phyloP scores from a whole-genome alignment of 2,329 filamentous ascomycete genomes.

The Aspergillus alliaceus region DNA sequence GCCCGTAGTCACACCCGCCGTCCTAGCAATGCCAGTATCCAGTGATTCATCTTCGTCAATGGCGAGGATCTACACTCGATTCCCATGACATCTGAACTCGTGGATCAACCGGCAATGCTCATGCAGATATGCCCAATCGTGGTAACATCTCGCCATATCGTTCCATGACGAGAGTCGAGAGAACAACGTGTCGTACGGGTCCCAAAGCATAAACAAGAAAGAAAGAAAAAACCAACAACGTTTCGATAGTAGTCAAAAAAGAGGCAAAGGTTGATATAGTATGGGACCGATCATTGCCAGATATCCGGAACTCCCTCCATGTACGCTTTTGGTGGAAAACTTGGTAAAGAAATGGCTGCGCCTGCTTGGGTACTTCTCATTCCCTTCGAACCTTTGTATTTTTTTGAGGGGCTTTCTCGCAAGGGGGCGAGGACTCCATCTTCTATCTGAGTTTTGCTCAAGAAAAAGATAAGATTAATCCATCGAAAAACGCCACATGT shows the following conservation, averaged over 20 bases:
- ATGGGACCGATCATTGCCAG: conserved; percentile 63
- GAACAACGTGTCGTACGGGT: conserved; percentile 27
- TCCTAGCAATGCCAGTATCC: conserved; percentile 11
- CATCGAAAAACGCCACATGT: conserved; percentile 38
- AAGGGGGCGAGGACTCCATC: conserved; percentile 47
- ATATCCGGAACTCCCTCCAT: conserved; percentile 78
- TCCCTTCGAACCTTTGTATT: conserved; percentile 59
- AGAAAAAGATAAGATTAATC: conserved; percentile 27
- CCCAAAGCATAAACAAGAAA: conserved; percentile 31
- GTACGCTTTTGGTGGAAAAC: conserved; percentile 44
- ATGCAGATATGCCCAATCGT: conserved; percentile 12
- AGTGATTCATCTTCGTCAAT: conserved; percentile 15
- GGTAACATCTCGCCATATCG: conserved; percentile 8
- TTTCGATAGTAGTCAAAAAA: conserved; percentile 42
- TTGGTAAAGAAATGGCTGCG: conserved; percentile 14
- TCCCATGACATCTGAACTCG: conserved; percentile 13
- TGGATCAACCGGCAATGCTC: conserved; percentile 12
- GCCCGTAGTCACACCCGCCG: conserved; percentile 10
- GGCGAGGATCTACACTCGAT: conserved; percentile 6
- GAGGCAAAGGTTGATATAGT: conserved; percentile 34
- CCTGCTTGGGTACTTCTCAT: conserved; percentile 52
- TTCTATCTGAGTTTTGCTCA: conserved; percentile 46
- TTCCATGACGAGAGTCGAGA: conserved; percentile 8
- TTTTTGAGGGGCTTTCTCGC: conserved; percentile 53
- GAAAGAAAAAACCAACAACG: conserved; percentile 34